Percentiles rank a stretch among this genome's conserved stretches.
Evolutionary conservation across 208 protist genomes (phyloP).

Genomic region (Tetramitus jugosus): DNA sequence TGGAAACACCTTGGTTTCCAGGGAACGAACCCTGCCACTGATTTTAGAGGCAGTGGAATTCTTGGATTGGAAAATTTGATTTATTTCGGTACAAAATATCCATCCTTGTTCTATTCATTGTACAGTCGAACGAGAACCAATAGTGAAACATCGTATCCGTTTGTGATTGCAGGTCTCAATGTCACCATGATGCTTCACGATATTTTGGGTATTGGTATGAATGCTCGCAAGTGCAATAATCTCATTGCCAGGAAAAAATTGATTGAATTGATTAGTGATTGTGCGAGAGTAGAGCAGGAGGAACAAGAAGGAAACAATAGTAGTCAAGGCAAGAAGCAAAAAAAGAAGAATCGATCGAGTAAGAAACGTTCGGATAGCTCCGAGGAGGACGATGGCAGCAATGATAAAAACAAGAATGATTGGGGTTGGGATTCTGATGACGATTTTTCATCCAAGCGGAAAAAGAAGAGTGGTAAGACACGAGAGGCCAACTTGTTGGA

Average conservation of each 20-base stretch:
- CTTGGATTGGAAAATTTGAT: slow-evolving; percentile 60
- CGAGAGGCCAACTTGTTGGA: background rate
- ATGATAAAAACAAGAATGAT: no score
- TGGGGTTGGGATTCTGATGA: no score
- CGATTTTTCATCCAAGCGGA: no score
- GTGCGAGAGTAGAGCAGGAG: background rate
- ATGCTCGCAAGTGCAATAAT: slow-evolving; percentile 38
- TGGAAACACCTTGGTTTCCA: slow-evolving; percentile 78
- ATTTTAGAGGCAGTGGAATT: slow-evolving; percentile 68
- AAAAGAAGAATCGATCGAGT: background rate
- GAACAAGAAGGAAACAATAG: background rate
- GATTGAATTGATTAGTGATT: background rate
- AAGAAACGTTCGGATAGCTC: no score
- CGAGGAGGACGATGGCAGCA: no score
- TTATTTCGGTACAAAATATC: slow-evolving; percentile 56
- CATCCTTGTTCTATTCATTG: slow-evolving; percentile 34
- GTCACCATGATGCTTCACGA: slow-evolving; percentile 57
- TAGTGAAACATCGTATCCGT: slow-evolving; percentile 44
- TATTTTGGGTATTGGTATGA: slow-evolving; percentile 35
- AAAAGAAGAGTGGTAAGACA: background rate
- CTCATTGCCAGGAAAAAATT: slow-evolving; percentile 35
- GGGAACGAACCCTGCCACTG: slow-evolving; percentile 58
- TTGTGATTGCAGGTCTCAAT: slow-evolving; percentile 59
- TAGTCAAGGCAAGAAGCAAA: background rate
- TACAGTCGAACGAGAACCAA: slow-evolving; percentile 28